Evolutionary conservation across 208 protist species (phyloP).

Genomic region (Tritrichomonas musculus): DNA sequence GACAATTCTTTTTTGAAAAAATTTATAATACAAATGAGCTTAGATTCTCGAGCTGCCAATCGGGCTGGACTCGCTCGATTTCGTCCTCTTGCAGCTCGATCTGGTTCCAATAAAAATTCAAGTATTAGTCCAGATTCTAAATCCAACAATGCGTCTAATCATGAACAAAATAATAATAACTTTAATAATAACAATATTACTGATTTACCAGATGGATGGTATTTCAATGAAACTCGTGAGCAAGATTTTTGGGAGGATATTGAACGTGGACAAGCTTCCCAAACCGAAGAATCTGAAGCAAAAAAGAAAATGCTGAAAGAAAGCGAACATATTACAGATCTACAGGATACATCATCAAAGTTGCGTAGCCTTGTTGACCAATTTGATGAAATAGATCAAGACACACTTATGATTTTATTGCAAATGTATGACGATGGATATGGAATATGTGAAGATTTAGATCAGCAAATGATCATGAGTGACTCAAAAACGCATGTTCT

Average conservation of each 20-base stretch:
- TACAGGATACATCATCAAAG: conserved; percentile 1
- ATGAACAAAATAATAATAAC: too few species aligned
- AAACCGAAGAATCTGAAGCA: not conserved
- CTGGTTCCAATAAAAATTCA: too few species aligned
- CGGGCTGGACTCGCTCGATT: too few species aligned
- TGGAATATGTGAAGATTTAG: not conserved
- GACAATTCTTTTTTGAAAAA: too few species aligned
- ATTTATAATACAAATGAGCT: too few species aligned
- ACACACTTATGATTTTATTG: not conserved
- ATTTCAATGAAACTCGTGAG: not conserved
- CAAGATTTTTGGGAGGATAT: not conserved
- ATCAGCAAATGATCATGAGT: not conserved
- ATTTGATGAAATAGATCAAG: conserved; percentile 23
- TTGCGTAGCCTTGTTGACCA: not conserved
- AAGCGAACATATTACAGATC: not conserved
- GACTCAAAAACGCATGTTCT: not conserved
- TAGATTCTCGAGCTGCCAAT: too few species aligned
- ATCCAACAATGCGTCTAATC: too few species aligned
- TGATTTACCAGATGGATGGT: not conserved
- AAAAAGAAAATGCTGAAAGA: not conserved
- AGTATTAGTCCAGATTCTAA: too few species aligned
- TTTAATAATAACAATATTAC: too few species aligned
- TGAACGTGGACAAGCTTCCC: not conserved
- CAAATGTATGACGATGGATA: not conserved
- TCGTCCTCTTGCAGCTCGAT: too few species aligned